Evolutionary conservation across 495 filamentous ascomycete genomes (phyloP), one percentile per base, ranked within the genome.

Genomic region (Aspergillus diversus): DNA sequence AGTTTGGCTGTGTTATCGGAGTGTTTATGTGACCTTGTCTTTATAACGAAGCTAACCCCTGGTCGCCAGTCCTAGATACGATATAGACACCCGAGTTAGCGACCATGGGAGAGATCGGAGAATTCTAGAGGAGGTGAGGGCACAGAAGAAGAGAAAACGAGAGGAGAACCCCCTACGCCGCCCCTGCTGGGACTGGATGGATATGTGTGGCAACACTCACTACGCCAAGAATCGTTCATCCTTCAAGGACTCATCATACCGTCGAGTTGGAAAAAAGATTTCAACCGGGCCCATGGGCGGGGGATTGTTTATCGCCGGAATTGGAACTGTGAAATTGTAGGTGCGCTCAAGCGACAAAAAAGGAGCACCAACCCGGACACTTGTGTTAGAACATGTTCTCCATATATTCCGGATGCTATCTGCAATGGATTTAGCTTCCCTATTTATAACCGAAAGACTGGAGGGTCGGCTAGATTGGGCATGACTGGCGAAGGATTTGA

Each of bases 351-450:
- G 52, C 32, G 16, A 33, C 15, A 34, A 55, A 11, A 34, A 55
- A 55, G 32, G 52, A 35, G 3, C 27, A 7, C 31, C 27, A 4
- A 12, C 31, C 21, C 27, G 52, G 31, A 55, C 52, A 1, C 52
- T 55, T 35, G 32, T 55, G 27, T n/a, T 55, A 27, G 33, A 55
- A 4, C 35, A 55, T 35, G 52, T 55, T 35, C 52, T 55, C 52
- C n/a, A n/a, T 32, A 55, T 35, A 55, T 55, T 6, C 52, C 52
- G 12, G 31, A 32, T 13, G 21, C 52, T 33, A 55, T 55, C 52
- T 34, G 27, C 32, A 55, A 55, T 55, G 52, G 52, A 35, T 55
- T 35, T 55, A 33, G 33, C 52, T 7, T 9, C 4, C 4, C 27
- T 6, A 0, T 33, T 11, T 55, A 55, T 34, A 33, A 55, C 34